Percentiles rank a stretch among this genome's conserved stretches.
phyloP scores from a whole-genome alignment of 2,329 filamentous ascomycete genomes.

The Pestalotiopsis sp. region DNA sequence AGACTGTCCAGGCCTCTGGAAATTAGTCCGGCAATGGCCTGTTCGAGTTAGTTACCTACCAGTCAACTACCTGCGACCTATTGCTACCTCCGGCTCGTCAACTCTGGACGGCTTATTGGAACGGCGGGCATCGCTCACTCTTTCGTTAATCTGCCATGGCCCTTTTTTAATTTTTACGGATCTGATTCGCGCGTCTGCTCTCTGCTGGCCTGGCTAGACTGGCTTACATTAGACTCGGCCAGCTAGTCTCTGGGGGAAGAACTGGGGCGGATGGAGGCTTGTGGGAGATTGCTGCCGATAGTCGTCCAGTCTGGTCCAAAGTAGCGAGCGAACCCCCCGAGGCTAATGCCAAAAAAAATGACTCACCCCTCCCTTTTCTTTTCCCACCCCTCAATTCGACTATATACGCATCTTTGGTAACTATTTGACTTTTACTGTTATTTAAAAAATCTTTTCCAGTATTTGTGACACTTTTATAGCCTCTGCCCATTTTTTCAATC shows the following conservation, averaged over 20 bases:
- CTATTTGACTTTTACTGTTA: too few relatives aligned
- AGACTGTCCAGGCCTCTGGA: neutral
- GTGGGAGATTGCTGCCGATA: slow-evolving; percentile 12
- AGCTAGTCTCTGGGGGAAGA: neutral
- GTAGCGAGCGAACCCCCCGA: slow-evolving; percentile 2
- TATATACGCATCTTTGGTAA: too few relatives aligned
- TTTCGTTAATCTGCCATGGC: neutral
- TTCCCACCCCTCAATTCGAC: too few relatives aligned
- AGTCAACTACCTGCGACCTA: too few relatives aligned
- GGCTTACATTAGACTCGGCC: neutral
- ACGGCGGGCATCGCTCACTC: neutral
- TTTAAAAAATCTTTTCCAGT: too few relatives aligned
- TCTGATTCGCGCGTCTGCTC: neutral
- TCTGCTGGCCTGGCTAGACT: too few relatives aligned
- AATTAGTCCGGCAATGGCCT: neutral
- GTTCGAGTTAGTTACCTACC: neutral
- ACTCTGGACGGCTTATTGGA: neutral
- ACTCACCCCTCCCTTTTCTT: too few relatives aligned
- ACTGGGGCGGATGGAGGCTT: slow-evolving; percentile 5
- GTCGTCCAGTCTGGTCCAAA: slow-evolving; percentile 2
- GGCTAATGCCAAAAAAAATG: too few relatives aligned
- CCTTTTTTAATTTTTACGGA: neutral
- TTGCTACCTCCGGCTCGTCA: neutral
- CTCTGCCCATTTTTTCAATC: too few relatives aligned
- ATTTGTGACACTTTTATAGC: too few relatives aligned